These are phyloP conservation scores for Clarireedia monteithiana DNA, from an alignment of 2,329 filamentous ascomycete species.

Conservation along the genomic window DNA sequence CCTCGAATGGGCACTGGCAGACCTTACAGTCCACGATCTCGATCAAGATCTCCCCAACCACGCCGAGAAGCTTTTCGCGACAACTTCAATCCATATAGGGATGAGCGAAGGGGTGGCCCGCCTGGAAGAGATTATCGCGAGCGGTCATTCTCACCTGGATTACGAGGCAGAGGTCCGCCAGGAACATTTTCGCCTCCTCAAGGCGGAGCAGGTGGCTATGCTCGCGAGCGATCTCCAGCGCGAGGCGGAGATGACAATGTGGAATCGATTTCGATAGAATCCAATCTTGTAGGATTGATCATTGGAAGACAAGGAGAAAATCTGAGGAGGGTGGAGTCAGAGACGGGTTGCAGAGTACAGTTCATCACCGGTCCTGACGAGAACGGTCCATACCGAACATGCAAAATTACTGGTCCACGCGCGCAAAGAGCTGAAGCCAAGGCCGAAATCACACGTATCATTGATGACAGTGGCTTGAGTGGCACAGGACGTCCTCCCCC, in stretches of 20 bases:
- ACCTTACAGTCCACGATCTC: constrained; percentile 54
- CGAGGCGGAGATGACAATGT: constrained; percentile 52
- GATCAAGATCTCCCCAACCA: constrained; percentile 68
- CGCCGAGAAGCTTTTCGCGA: constrained; percentile 66
- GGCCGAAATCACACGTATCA: constrained; percentile 76
- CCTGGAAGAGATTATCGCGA: constrained; percentile 51
- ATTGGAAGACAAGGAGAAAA: constrained; percentile 90
- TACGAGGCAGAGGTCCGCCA: constrained; percentile 42
- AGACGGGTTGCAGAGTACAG: constrained; percentile 78
- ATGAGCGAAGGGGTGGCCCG: constrained; percentile 64
- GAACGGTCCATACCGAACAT: constrained; percentile 67
- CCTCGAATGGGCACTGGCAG: constrained; percentile 42
- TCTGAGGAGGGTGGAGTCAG: constrained; percentile 72
- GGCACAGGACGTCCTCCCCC: constrained; percentile 36
- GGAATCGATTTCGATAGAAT: constrained; percentile 81
- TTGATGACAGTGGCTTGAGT: constrained; percentile 69
- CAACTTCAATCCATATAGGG: constrained; percentile 74
- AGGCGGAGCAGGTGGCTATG: constrained; percentile 36
- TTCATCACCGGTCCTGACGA: constrained; percentile 72
- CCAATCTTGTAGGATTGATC: constrained; percentile 78
- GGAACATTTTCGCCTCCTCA: constrained; percentile 55
- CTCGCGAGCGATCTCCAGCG: constrained; percentile 50
- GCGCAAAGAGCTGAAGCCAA: constrained; percentile 70
- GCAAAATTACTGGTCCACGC: constrained; percentile 73
- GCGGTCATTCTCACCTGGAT: constrained; percentile 63